Conservation (phyloP, 352 stramenopile genomes). For the Globisporangium abappressorium region DNA sequence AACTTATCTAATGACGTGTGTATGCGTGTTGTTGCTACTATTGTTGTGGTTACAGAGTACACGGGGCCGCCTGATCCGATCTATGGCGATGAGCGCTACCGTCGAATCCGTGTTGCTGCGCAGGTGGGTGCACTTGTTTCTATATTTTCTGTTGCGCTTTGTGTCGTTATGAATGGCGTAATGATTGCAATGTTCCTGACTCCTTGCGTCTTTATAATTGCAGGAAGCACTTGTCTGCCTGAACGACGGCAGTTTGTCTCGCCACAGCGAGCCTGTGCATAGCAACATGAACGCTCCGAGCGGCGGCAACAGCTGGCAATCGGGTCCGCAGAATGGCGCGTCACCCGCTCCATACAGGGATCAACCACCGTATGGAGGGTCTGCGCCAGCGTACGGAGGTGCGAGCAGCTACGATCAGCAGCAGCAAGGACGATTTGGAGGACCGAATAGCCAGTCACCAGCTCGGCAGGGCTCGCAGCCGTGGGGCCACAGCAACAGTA, state of each 20-base stretch:
- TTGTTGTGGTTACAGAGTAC: conserved; percentile 45
- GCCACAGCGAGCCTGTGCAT: conserved; percentile 34
- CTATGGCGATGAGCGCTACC: conserved; percentile 81
- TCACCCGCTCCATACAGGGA: conserved; percentile 14
- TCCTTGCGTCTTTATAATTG: background rate
- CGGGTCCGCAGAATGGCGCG: conserved; percentile 8
- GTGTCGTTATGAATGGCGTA: background rate
- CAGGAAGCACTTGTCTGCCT: conserved; percentile 78
- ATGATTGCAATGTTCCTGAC: background rate
- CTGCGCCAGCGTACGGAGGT: conserved; percentile 9
- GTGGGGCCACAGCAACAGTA: conserved; percentile 39
- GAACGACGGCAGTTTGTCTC: conserved; percentile 63
- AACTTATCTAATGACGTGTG: background rate
- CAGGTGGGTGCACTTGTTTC: conserved; percentile 34
- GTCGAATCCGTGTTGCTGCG: conserved; percentile 74
- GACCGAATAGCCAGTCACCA: conserved; percentile 7
- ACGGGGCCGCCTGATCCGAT: conserved; percentile 70
- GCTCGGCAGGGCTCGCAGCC: conserved; percentile 22
- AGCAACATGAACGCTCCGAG: conserved; percentile 21
- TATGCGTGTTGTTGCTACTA: background rate
- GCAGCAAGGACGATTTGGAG: conserved; percentile 11
- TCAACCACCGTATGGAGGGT: conserved; percentile 12
- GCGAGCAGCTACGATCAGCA: conserved; percentile 17
- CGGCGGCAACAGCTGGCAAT: conserved; percentile 23
- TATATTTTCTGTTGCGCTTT: background rate